Base-by-base conservation (phyloP, 495 filamentous ascomycete genomes). In the Talaromyces proteolyticus region DNA sequence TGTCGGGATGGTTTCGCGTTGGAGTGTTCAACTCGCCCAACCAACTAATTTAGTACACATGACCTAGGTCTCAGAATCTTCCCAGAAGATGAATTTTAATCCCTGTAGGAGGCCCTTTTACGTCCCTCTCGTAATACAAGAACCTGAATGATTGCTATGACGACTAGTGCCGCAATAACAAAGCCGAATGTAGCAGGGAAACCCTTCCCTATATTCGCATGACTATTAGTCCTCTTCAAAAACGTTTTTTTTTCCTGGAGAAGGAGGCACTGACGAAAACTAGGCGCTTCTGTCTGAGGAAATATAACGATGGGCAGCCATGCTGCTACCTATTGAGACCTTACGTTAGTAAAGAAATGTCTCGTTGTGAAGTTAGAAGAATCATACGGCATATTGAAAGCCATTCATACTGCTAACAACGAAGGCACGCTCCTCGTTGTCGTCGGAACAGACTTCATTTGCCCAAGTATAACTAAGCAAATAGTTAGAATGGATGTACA, bases 261-360 rank as follows among this genome's bases (percentile, higher is more conserved):
- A 2, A 12, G 3, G 25, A 6, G 44, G 8, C n/a, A 39, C 50
- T 53, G 44, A 56, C 54, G 42, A 36, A 56, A 56, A 2, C 43
- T 21, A 6, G 53, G 46, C 6, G 57, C 50, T 42, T 53, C 53
- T 2, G 53, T 58, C 44, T 61, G 55, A 26, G 55, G 55, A 41
- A 58, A 59, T 23, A 64, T 61, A 36, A 64, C 34, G 26, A 64
- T 55, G 6, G 61, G 58, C 39, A 64, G 50, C 61, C 58, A 64
- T 18, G 61, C 58, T 10, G 58, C 56, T 8, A 64, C 61, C n/a
- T n/a, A n/a, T n/a, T n/a, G n/a, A n/a, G n/a, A n/a, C n/a, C n/a
- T n/a, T n/a, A n/a, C n/a, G n/a, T n/a, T n/a, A n/a, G n/a, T n/a
- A n/a, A n/a, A n/a, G n/a, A n/a, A n/a, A n/a, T n/a, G n/a, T n/a